A percentile compares a stretch with the other conserved stretches of the same genome.
Conservation (phyloP, 768 basidiomycete species). For the Exsudoporus frostii region DNA sequence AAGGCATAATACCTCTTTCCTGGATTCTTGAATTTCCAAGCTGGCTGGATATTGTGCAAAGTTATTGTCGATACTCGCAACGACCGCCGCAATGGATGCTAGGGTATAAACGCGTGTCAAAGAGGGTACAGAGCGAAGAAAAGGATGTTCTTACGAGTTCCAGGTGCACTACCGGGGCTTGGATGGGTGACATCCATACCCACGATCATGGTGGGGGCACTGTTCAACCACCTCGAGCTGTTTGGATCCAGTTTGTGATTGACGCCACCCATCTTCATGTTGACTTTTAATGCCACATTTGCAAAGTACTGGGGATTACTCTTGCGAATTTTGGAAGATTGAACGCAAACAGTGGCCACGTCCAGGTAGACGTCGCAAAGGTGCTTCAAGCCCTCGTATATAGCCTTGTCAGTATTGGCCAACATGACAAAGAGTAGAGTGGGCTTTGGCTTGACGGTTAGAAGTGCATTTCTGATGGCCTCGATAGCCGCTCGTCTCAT, state of each 20-base stretch:
- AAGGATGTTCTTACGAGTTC: constrained; percentile 36
- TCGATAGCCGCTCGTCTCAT: constrained; percentile 49
- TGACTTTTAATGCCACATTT: constrained; percentile 54
- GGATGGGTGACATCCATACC: constrained; percentile 76
- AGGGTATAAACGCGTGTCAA: neutral
- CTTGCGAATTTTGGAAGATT: constrained; percentile 67
- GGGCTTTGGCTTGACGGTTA: constrained; percentile 38
- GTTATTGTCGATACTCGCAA: constrained; percentile 43
- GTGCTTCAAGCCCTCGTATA: constrained; percentile 52
- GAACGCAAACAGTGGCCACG: constrained; percentile 68
- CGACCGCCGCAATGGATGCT: constrained; percentile 53
- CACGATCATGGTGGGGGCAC: constrained; percentile 48
- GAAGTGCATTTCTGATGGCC: constrained; percentile 42
- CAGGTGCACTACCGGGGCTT: constrained; percentile 61
- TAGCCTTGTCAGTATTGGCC: constrained; percentile 43
- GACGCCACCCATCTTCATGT: constrained; percentile 54
- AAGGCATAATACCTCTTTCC: constrained; percentile 56
- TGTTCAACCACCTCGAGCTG: constrained; percentile 38
- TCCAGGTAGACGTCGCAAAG: constrained; percentile 50
- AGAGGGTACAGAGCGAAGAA: neutral
- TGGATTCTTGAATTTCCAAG: constrained; percentile 49
- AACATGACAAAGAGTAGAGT: constrained; percentile 45
- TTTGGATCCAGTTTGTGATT: constrained; percentile 44
- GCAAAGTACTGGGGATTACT: constrained; percentile 53
- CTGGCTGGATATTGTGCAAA: constrained; percentile 52